Evolutionary conservation across 331 rosid genomes (phyloP).

Genomic region (Stylosanthes scabra): DNA sequence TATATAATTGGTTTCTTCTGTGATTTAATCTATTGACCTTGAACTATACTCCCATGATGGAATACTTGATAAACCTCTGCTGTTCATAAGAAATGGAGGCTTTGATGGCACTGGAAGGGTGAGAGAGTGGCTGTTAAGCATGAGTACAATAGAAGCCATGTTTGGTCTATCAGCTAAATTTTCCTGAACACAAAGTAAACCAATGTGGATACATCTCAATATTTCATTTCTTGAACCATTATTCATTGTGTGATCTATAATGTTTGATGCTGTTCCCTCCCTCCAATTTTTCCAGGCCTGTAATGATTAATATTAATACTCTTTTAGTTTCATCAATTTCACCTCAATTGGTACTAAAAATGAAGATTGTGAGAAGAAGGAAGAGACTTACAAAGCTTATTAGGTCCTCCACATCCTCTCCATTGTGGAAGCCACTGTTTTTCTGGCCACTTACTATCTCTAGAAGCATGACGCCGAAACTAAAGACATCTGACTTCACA

Average conservation of each 20-base stretch:
- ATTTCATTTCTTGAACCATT: constrained; percentile 34
- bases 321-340: neutral
- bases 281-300: constrained; percentile 55
- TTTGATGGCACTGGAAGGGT: constrained; percentile 41
- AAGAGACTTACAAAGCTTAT: constrained; percentile 37
- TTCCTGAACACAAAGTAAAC: constrained; percentile 52
- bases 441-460: constrained; percentile 47
- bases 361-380: neutral
- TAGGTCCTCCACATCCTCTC: constrained; percentile 39
- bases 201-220: constrained; percentile 56
- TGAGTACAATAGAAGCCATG: constrained; percentile 38
- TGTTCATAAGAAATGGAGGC: constrained; percentile 41
- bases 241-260: constrained; percentile 41
- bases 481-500: constrained; percentile 47
- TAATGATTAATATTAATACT: constrained; percentile 8
- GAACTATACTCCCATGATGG: constrained; percentile 7
- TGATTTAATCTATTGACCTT: neutral
- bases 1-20: too few species aligned
- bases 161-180: constrained; percentile 49
- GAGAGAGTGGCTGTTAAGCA: constrained; percentile 47
- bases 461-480: constrained; percentile 57
- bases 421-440: constrained; percentile 21
- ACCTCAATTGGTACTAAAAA: neutral
- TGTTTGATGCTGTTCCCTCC: constrained; percentile 38
- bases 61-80: constrained; percentile 3